Percentiles rank a stretch among this genome's conserved stretches.
Conservation (phyloP, 139 green algal species). For the Chlorella sp. region DNA sequence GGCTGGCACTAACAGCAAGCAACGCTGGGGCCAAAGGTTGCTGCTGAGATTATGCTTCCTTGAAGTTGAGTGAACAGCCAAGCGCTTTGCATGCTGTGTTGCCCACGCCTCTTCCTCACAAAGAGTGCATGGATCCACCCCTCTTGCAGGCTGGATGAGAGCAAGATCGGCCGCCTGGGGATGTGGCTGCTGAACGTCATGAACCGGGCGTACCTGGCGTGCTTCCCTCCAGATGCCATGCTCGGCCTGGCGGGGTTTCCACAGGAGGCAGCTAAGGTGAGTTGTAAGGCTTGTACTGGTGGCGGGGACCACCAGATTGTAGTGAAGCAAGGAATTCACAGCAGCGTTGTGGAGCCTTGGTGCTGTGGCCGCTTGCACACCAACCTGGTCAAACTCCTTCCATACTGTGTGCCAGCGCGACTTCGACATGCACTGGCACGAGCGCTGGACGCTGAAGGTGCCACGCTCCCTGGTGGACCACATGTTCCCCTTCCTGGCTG, state of each 20-base stretch:
- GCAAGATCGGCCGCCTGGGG: neutral
- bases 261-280: no score
- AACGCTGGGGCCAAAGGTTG: neutral
- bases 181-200: neutral
- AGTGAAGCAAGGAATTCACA: no score
- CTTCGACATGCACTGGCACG: neutral
- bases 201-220: neutral
- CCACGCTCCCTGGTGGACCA: neutral
- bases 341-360: no score
- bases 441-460: neutral
- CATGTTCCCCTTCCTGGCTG: neutral
- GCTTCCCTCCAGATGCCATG: neutral
- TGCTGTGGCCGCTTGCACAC: no score
- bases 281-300: no score
- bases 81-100: neutral
- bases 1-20: neutral
- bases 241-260: no score
- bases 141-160: neutral
- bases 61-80: no score
- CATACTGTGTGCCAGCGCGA: neutral
- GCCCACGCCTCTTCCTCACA: no score
- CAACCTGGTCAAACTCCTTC: neutral
- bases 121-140: no score
- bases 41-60: no score
- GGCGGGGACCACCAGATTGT: no score